These are phyloP conservation scores for Torulaspora globosa DNA, from an alignment of 1,139 yeast species.

Conservation along the genomic window DNA sequence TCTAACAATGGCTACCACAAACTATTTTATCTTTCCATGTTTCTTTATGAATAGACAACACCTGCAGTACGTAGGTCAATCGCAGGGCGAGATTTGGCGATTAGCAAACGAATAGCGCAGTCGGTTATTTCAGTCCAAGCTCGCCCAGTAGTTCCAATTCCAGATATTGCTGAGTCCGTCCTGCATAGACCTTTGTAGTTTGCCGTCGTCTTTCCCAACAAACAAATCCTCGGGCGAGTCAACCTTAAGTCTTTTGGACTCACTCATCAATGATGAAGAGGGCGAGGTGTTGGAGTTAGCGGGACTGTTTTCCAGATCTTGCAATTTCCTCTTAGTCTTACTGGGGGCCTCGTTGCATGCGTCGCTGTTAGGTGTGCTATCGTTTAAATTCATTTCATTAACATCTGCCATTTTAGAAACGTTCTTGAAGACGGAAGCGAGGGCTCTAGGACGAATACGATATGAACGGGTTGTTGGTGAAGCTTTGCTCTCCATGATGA, in stretches of 20 bases:
- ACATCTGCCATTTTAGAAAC: constrained; percentile 21
- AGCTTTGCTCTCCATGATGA: constrained; percentile 32
- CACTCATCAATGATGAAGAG: constrained; percentile 31
- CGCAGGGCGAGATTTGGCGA: no score
- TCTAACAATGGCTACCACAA: not conserved
- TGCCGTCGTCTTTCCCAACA: constrained; percentile 11
- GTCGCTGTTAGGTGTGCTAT: constrained; percentile 2
- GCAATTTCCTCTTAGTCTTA: constrained; percentile 30
- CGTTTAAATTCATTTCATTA: constrained; percentile 15
- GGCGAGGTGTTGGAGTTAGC: constrained; percentile 28
- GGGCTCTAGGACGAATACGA: constrained; percentile 17
- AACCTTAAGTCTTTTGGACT: constrained; percentile 35
- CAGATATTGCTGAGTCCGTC: constrained; percentile 24
- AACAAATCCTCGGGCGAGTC: constrained; percentile 37
- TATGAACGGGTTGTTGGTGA: constrained; percentile 17
- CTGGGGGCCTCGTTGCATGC: constrained; percentile 4
- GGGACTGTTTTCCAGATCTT: constrained; percentile 31
- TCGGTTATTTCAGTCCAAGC: constrained; percentile 5
- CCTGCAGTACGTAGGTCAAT: no score
- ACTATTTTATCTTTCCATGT: no score
- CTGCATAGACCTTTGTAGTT: constrained; percentile 3
- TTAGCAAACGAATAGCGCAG: no score
- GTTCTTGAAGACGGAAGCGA: constrained; percentile 23
- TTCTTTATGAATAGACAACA: not conserved
- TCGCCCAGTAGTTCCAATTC: constrained; percentile 37